Evolutionary conservation across 805 yeast species (phyloP).

Genomic region (Yamadazyma phyllophila): DNA sequence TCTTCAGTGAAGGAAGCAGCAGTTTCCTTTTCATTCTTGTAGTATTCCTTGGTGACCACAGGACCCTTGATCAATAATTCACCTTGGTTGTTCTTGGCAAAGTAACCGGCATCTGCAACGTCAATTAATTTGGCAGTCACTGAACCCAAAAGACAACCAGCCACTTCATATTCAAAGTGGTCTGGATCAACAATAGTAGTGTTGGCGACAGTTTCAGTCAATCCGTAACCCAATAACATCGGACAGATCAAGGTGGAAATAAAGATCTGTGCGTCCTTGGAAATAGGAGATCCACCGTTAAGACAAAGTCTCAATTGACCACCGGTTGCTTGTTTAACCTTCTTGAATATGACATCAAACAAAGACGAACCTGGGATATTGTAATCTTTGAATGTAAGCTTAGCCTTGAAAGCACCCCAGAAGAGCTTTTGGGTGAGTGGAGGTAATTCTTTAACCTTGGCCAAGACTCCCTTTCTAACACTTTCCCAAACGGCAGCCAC

Average conservation of each 20-base stretch:
- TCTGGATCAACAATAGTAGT: constrained; percentile 65
- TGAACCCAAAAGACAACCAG: constrained; percentile 81
- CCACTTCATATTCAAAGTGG: constrained; percentile 68
- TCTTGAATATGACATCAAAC: constrained; percentile 80
- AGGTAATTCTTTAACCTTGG: constrained; percentile 68
- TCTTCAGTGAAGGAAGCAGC: constrained; percentile 68
- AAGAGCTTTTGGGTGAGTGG: constrained; percentile 70
- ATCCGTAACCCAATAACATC: constrained; percentile 91
- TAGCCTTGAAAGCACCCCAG: constrained; percentile 84
- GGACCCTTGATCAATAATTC: constrained; percentile 81
- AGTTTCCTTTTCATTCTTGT: constrained; percentile 80
- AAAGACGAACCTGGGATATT: constrained; percentile 72
- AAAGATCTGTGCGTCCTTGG: constrained; percentile 78
- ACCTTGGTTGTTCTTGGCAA: constrained; percentile 88
- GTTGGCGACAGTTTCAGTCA: constrained; percentile 95
- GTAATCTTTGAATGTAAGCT: constrained; percentile 57
- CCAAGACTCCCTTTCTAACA: constrained; percentile 85
- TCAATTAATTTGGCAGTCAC: constrained; percentile 87
- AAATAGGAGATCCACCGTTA: constrained; percentile 93
- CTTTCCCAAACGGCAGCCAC: constrained; percentile 99
- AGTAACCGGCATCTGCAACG: constrained; percentile 88
- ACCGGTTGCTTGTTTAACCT: constrained; percentile 92
- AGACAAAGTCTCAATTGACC: constrained; percentile 71
- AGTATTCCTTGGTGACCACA: constrained; percentile 74
- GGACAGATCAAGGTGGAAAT: constrained; percentile 75